Conservation (phyloP, 208 protist species). For the Leishmania guyanensis region DNA sequence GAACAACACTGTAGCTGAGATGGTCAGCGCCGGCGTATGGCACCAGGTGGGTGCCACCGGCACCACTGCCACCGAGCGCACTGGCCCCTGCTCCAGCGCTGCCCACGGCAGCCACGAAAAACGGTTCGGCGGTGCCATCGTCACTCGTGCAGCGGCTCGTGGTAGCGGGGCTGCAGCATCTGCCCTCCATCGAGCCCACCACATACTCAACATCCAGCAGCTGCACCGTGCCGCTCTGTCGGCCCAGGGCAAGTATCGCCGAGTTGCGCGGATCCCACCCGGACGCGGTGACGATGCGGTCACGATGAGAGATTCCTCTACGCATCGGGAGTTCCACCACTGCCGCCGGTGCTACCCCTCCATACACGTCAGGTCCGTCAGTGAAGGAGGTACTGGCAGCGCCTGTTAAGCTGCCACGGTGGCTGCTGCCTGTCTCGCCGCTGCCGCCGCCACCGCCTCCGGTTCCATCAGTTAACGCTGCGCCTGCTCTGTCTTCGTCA, state of each 20-base stretch:
- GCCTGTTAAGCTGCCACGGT: slow-evolving; percentile 5
- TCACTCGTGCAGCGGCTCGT: slow-evolving; percentile 20
- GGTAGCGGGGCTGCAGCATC: slow-evolving; percentile 23
- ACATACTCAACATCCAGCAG: slow-evolving; percentile 66
- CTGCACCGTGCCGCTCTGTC: slow-evolving; percentile 60
- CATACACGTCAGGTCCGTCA: slow-evolving; percentile 17
- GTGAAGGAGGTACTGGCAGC: not conserved
- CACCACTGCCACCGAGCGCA: slow-evolving; percentile 1
- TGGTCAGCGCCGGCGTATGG: slow-evolving; percentile 22
- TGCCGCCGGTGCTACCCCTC: not conserved
- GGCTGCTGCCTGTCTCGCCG: not conserved
- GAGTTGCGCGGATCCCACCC: slow-evolving; percentile 68
- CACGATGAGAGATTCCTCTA: slow-evolving; percentile 5
- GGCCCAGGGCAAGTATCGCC: slow-evolving; percentile 61
- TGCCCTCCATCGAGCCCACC: slow-evolving; percentile 18
- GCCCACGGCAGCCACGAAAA: not conserved
- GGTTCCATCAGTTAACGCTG: not conserved
- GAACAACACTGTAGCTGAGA: slow-evolving; percentile 32
- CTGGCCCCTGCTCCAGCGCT: not conserved
- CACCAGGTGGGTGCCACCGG: not conserved
- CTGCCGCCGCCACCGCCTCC: slow-evolving; percentile 8
- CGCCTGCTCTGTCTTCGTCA: slow-evolving; percentile 6
- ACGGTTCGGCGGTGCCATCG: slow-evolving; percentile 10
- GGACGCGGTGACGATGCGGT: slow-evolving; percentile 39
- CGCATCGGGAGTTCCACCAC: slow-evolving; percentile 12